Evolutionary conservation across 305 asterid species (phyloP).

Genomic region (Fraxinus sp.): DNA sequence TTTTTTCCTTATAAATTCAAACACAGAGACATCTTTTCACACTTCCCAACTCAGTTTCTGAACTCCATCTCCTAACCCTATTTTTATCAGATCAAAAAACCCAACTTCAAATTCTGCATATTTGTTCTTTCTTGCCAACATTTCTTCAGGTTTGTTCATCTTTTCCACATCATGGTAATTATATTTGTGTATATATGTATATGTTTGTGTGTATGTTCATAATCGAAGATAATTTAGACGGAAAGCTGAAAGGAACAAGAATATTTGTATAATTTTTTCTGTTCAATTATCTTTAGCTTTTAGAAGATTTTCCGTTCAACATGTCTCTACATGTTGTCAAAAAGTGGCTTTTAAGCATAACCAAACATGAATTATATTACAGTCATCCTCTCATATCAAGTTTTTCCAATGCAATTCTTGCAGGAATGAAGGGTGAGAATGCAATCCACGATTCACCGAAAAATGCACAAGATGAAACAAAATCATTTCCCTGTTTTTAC

Average conservation of each 20-base stretch:
- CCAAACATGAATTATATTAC: no score
- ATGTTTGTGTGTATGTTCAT: not conserved
- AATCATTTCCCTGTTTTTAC: constrained; percentile 34
- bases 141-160: not conserved
- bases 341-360: no score
- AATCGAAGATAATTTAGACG: not conserved
- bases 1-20: constrained; percentile 2
- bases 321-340: no score
- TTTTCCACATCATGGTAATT: not conserved
- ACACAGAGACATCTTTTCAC: not conserved
- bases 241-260: not conserved
- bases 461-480: constrained; percentile 17
- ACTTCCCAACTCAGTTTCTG: constrained; percentile 7
- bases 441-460: not conserved
- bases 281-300: not conserved
- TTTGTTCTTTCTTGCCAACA: not conserved
- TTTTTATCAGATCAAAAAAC: not conserved
- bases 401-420: not conserved
- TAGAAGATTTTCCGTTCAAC: no score
- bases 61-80: not conserved
- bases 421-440: constrained; percentile 23
- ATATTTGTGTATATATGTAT: not conserved
- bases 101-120: not conserved
- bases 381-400: not conserved
- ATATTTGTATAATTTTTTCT: not conserved